phyloP scores from a whole-genome alignment of 495 filamentous ascomycete genomes.

The Lichina pygmaea region DNA sequence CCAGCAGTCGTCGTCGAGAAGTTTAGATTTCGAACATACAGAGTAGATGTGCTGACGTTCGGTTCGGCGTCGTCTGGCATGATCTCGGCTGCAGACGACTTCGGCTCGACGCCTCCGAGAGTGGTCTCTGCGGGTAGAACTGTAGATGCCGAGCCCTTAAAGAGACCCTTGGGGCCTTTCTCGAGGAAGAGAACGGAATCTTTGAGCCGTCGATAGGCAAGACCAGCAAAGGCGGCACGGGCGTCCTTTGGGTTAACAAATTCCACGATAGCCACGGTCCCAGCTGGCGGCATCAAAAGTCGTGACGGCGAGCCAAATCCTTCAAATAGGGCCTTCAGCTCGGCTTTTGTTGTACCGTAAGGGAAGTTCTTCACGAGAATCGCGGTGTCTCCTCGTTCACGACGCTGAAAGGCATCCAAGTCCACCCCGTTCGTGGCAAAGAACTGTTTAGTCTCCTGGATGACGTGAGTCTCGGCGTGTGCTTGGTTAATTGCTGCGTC shows the following conservation, averaged over 20 bases:
- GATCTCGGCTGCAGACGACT: slow-evolving; percentile 27
- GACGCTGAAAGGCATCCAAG: slow-evolving; percentile 64
- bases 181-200: slow-evolving; percentile 82
- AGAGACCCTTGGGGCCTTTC: slow-evolving; percentile 69
- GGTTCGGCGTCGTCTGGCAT: slow-evolving; percentile 20
- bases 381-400: slow-evolving; percentile 56
- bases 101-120: slow-evolving; percentile 5
- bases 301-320: slow-evolving; percentile 46
- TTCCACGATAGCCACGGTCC: slow-evolving; percentile 80
- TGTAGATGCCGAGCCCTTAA: slow-evolving; percentile 16
- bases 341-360: slow-evolving; percentile 44
- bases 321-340: slow-evolving; percentile 36
- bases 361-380: slow-evolving; percentile 93
- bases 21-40: slow-evolving; percentile 82
- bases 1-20: slow-evolving; percentile 61
- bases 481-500: slow-evolving; percentile 90
- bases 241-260: slow-evolving; percentile 54
- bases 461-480: slow-evolving; percentile 83
- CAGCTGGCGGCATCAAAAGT: slow-evolving; percentile 74
- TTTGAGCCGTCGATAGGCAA: slow-evolving; percentile 75
- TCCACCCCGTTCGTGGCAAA: slow-evolving; percentile 71
- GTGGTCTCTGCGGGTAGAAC: background rate
- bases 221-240: slow-evolving; percentile 47
- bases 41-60: slow-evolving; percentile 35
- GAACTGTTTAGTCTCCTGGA: slow-evolving; percentile 85